Base-by-base conservation (phyloP, 352 stramenopile species). In the Phytophthora hibernalis region DNA sequence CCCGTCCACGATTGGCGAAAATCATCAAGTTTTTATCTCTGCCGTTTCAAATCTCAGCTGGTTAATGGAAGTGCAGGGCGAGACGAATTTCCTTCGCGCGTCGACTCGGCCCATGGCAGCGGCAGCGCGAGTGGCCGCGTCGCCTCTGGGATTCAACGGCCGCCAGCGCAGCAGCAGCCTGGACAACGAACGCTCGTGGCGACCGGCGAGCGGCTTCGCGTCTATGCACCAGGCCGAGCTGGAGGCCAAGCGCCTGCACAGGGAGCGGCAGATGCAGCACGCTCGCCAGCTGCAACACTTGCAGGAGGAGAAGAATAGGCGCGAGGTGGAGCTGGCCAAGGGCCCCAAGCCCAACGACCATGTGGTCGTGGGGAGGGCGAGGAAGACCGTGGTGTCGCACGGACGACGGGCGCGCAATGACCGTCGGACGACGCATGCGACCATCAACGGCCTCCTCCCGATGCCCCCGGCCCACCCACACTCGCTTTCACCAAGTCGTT, bases 361-460 rank as follows among this genome's bases (percentile, higher is more conserved):
- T 40, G 55, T 67, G 13, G 30, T 71, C 8, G 38, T 70, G 31
- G 61, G 45, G 72, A 76, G 21, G 68, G 68, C 48, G 68, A 75
- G 72, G 72, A 77, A 75, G 56, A 80, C 72, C 12, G 68, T 77
- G 35, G 61, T 80, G 26, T 72, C 72, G 24, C 72, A 80, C 24
- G 72, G 69, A 6, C 69, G 69, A 11, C 56, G 72, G 0, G 47
- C 62, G 0, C 62, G 62, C 26, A 65, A 56, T 26, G 69, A 77
- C 12, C 62, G 57, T 28, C 55, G 61, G 30, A 53, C 61, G 6
- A 21, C 16, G 24, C 43, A 59, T 8, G 3, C 15, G 5, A 48
- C 66, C 28, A 49, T 54, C 50, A 26, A 16, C 22, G 63, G 60
- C 1, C 55, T 58, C 10, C 28, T 66, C 16, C 42, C 54, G 21